Conservation (phyloP, 768 basidiomycete species). For the Dacryopinax primogenitus region DNA sequence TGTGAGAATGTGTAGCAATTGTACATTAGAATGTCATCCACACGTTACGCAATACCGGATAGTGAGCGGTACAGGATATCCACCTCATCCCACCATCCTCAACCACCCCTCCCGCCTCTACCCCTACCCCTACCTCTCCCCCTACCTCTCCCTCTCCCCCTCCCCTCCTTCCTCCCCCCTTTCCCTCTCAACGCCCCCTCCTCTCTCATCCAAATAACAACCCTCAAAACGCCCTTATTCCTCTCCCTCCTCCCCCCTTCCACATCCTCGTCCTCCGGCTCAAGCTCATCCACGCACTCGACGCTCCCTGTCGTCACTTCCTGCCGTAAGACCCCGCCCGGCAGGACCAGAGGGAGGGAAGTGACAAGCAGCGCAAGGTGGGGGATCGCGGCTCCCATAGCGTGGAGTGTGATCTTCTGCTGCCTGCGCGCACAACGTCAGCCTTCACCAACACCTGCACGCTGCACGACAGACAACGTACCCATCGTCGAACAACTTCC, state of each 20-base stretch:
- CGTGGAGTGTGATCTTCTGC: constrained; percentile 58
- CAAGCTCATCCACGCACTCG: constrained; percentile 63
- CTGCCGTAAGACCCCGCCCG: constrained; percentile 52
- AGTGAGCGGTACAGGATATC: background rate
- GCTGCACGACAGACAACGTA: constrained; percentile 26
- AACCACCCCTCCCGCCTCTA: background rate
- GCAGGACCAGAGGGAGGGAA: constrained; percentile 60
- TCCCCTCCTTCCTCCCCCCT: background rate
- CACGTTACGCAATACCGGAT: background rate
- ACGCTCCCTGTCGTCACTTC: constrained; percentile 57
- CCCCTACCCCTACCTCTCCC: background rate
- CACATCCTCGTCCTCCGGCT: constrained; percentile 63
- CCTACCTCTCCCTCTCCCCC: background rate
- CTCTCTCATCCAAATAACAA: constrained; percentile 40
- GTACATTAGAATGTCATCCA: background rate
- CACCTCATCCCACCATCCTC: background rate
- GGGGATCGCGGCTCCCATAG: constrained; percentile 85
- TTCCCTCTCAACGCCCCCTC: constrained; percentile 29
- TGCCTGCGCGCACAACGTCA: constrained; percentile 34
- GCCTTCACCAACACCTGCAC: background rate
- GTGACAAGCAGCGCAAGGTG: constrained; percentile 56
- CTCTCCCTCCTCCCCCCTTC: constrained; percentile 21
- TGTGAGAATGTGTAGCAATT: background rate
- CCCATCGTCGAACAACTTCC: constrained; percentile 60
- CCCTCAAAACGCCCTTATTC: constrained; percentile 27